These are phyloP conservation scores for Ascochyta rabiei DNA, from an alignment of 2,329 filamentous ascomycete genomes.

Conservation along the genomic window DNA sequence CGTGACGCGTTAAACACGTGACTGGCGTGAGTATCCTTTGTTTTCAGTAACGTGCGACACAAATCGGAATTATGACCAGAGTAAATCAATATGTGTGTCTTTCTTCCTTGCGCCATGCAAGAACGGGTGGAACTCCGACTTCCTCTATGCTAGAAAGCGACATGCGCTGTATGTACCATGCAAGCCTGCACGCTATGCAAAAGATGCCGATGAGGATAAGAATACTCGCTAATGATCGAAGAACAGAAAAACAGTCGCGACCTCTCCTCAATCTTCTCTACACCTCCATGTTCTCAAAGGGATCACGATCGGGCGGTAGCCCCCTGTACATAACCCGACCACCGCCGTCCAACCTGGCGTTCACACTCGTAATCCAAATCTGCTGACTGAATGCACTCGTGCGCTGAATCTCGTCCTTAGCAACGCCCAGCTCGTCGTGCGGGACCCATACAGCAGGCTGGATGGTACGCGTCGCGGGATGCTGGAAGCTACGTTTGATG, in stretches of 20 bases:
- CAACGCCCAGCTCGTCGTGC: constrained; percentile 85
- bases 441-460: constrained; percentile 94
- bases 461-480: constrained; percentile 82
- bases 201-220: not conserved
- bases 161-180: constrained; percentile 11
- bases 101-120: not conserved
- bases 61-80: not conserved
- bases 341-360: constrained; percentile 84
- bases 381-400: constrained; percentile 74
- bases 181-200: constrained; percentile 15
- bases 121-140: not conserved
- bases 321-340: constrained; percentile 81
- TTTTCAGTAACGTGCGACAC: not conserved
- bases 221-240: constrained; percentile 12
- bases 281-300: constrained; percentile 49
- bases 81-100: not conserved
- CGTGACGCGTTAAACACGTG: constrained; percentile 11
- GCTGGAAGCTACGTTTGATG: constrained; percentile 86
- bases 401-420: constrained; percentile 84
- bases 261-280: constrained; percentile 10
- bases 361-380: constrained; percentile 94
- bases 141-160: not conserved
- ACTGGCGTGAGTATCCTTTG: not conserved
- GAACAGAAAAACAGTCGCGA: not conserved
- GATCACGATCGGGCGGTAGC: constrained; percentile 77